Evolutionary conservation across 2,329 filamentous ascomycete genomes (phyloP), one percentile per base, ranked within the genome.

Genomic region (Colletotrichum zoysiae): DNA sequence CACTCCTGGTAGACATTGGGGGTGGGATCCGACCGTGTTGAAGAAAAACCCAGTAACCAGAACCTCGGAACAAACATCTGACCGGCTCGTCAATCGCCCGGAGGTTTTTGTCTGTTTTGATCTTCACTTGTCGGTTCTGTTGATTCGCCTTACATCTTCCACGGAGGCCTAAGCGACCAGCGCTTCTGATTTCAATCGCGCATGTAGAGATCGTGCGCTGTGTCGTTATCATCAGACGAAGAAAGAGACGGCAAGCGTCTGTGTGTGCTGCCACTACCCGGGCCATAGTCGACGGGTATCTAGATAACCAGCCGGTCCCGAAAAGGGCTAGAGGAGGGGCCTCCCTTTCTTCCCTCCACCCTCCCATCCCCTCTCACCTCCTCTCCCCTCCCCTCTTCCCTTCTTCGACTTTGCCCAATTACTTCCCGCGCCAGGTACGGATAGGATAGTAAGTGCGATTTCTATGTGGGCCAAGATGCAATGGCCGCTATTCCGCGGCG

Each of bases 11-110:
- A 42, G 48, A 40, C 11, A 46, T 20, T 51, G 30, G 58, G 58
- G 51, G 55, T 46, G 51, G n/a, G 58, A 42, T 42, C 23, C 14
- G 53, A 38, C 30, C 23, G 42, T 56, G 40, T 69, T 71, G 58
- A 69, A 71, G 69, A 71, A 62, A 62, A 61, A 51, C 12, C 59
- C 59, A 38, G 46, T n/a, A 62, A 71, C 69, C 69, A 71, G 65
- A 71, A 33, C 65, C 46, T 71, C 69, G 69, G 69, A 71, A 59
- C 58, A 48, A 58, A 67, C 64, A 57, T 46, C 64, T 62, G 38
- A 60, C 59, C n/a, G 51, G 38, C 16, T 69, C 38, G 14, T 46
- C 53, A 70, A 64, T 71, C 63, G 65, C 58, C 44, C 44, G 44
- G 55, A 23, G n/a, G 16, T 48, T n/a, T 18, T 5, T 20, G 0